Percentiles rank a stretch among this genome's conserved stretches.
These are phyloP conservation scores for Claviceps capensis DNA, from an alignment of 2,329 filamentous ascomycete species.

Conservation along the genomic window DNA sequence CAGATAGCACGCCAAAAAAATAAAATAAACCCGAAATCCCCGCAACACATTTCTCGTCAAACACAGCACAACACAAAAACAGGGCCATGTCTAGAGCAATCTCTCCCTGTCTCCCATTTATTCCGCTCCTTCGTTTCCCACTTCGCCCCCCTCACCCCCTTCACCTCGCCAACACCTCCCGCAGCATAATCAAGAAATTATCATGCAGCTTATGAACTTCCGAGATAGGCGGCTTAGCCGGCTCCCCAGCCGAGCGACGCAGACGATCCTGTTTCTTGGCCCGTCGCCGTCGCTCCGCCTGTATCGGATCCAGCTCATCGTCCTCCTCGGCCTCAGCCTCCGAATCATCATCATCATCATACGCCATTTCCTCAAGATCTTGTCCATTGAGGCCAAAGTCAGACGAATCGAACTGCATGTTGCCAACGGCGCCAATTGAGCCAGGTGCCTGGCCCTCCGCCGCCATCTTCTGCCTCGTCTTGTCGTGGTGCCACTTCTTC, in stretches of 20 bases:
- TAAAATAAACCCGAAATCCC: neutral
- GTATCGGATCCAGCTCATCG: conserved; percentile 76
- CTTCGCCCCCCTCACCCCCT: neutral
- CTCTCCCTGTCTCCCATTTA: neutral
- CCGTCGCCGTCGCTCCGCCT: conserved; percentile 67
- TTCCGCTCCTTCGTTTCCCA: neutral
- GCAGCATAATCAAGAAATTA: conserved; percentile 69
- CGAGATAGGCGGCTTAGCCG: conserved; percentile 61
- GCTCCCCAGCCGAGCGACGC: conserved; percentile 68
- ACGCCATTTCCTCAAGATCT: conserved; percentile 75
- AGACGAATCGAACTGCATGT: conserved; percentile 52
- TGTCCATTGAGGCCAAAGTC: conserved; percentile 86
- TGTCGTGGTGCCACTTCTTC: conserved; percentile 97
- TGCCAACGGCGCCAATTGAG: conserved; percentile 36
- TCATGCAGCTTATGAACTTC: conserved; percentile 72
- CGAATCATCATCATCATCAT: conserved; percentile 55
- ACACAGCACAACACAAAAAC: too few relatives aligned
- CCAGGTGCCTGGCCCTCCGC: conserved; percentile 47
- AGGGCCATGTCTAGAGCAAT: too few relatives aligned
- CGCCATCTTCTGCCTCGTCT: conserved; percentile 98
- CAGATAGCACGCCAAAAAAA: neutral
- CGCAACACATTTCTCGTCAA: too few relatives aligned
- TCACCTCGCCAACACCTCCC: conserved; percentile 58
- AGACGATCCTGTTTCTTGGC: conserved; percentile 68
- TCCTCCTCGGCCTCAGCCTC: conserved; percentile 60